phyloP scores from a whole-genome alignment of 169 alveolate species.

The Plasmodium sp. region DNA sequence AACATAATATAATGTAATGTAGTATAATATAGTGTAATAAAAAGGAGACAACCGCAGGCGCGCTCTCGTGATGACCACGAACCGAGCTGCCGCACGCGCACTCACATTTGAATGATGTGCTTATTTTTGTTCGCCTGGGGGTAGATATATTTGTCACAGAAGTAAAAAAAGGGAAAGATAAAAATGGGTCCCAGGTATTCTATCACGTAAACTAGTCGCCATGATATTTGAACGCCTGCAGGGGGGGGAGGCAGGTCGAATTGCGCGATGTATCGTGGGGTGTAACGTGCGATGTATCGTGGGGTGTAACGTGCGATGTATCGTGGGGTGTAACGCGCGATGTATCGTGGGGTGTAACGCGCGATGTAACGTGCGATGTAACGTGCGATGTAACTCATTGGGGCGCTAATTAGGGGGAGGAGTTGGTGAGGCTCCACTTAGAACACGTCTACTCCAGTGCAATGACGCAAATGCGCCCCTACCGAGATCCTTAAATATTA shows the following conservation, averaged over 20 bases:
- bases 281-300: background rate
- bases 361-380: too few relatives aligned
- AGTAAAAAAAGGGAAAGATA: constrained; percentile 93
- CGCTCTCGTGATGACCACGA: background rate
- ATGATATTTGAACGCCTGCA: constrained; percentile 95
- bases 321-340: too few relatives aligned
- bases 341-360: too few relatives aligned
- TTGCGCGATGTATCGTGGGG: background rate
- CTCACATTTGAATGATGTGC: constrained; percentile 70
- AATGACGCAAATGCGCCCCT: background rate
- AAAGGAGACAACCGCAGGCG: background rate
- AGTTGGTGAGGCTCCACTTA: background rate
- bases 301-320: too few relatives aligned
- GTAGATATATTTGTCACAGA: constrained; percentile 86
- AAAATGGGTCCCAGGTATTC: constrained; percentile 98
- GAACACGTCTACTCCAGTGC: background rate
- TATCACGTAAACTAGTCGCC: constrained; percentile 96
- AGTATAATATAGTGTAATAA: background rate
- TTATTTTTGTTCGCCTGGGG: constrained; percentile 79
- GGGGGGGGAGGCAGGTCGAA: background rate
- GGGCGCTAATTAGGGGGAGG: background rate
- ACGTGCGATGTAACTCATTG: constrained; percentile 8
- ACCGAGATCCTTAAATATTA: constrained; percentile 88
- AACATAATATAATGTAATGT: background rate
- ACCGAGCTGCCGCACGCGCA: background rate